Percentiles rank a stretch among this genome's conserved stretches.
Evolutionary conservation across 2,329 filamentous ascomycete species (phyloP).

Genomic region (Pseudodiploospora longispora): DNA sequence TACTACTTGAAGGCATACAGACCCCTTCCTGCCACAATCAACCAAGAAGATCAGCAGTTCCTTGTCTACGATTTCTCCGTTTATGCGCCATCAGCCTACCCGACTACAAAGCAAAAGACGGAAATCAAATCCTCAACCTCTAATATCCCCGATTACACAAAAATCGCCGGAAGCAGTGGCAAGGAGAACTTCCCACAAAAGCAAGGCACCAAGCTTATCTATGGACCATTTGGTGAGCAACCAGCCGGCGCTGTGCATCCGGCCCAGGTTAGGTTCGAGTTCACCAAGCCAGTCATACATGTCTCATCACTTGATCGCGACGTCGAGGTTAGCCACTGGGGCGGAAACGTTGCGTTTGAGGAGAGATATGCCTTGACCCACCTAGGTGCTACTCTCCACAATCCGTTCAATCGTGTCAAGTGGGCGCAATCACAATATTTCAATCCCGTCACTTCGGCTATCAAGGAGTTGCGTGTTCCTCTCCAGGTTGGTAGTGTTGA

Average conservation of each 20-base stretch:
- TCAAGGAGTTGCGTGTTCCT: conserved; percentile 75
- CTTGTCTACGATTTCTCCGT: conserved; percentile 79
- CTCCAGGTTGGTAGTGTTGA: conserved; percentile 73
- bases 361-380: conserved; percentile 87
- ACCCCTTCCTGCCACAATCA: conserved; percentile 73
- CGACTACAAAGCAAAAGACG: conserved; percentile 88
- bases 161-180: conserved; percentile 52
- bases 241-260: conserved; percentile 68
- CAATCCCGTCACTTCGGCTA: conserved; percentile 66
- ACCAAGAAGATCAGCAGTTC: conserved; percentile 81
- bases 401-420: conserved; percentile 67
- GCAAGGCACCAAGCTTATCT: conserved; percentile 78
- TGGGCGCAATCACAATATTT: conserved; percentile 69
- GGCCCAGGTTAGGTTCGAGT: conserved; percentile 82
- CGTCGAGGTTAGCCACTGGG: conserved; percentile 95
- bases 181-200: conserved; percentile 64
- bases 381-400: conserved; percentile 69
- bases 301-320: conserved; percentile 76
- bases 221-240: conserved; percentile 79
- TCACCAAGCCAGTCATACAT: conserved; percentile 83
- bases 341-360: conserved; percentile 90
- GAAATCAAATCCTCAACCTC: conserved; percentile 80
- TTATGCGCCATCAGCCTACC: conserved; percentile 76
- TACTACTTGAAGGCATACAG: conserved; percentile 69
- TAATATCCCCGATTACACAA: conserved; percentile 79